Evolutionary conservation across 2,329 filamentous ascomycete species (phyloP).

Genomic region (Kalmusia sp.): DNA sequence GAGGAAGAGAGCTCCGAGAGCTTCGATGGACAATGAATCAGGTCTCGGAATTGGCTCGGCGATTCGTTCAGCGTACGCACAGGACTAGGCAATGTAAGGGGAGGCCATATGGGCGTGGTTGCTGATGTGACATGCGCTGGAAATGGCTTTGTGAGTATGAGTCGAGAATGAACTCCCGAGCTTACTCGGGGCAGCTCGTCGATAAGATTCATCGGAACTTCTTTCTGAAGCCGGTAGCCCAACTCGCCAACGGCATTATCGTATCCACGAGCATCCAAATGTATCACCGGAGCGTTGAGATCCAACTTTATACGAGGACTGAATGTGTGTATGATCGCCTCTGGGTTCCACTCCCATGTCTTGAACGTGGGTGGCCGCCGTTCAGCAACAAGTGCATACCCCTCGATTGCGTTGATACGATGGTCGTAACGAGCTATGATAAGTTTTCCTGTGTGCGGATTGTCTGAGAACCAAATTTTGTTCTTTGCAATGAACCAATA

Average conservation of each 20-base stretch:
- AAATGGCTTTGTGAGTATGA: slow-evolving; percentile 68
- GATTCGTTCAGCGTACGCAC: slow-evolving; percentile 63
- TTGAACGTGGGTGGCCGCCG: slow-evolving; percentile 62
- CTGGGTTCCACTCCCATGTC: slow-evolving; percentile 69
- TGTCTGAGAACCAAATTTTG: slow-evolving; percentile 87
- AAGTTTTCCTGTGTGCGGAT: slow-evolving; percentile 74
- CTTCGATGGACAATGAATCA: slow-evolving; percentile 57
- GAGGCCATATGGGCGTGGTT: slow-evolving; percentile 71
- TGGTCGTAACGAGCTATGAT: slow-evolving; percentile 80
- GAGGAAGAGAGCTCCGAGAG: slow-evolving; percentile 70
- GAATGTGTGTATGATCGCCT: slow-evolving; percentile 76
- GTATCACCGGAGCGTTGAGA: slow-evolving; percentile 72
- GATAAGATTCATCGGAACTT: slow-evolving; percentile 57
- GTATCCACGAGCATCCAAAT: slow-evolving; percentile 45
- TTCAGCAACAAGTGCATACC: slow-evolving; percentile 75
- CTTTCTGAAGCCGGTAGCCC: slow-evolving; percentile 55
- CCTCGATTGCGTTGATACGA: slow-evolving; percentile 77
- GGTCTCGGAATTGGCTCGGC: slow-evolving; percentile 52
- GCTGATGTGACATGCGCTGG: slow-evolving; percentile 50
- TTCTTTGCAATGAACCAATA: slow-evolving; percentile 84
- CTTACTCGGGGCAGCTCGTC: slow-evolving; percentile 21
- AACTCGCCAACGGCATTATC: slow-evolving; percentile 23
- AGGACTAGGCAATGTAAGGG: slow-evolving; percentile 69
- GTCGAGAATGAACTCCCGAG: slow-evolving; percentile 66
- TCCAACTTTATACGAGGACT: slow-evolving; percentile 74